Percentiles rank a stretch among this genome's conserved stretches.
Conservation (phyloP, 192 early-diverging fungal genomes). For the Coemansia sp. region DNA sequence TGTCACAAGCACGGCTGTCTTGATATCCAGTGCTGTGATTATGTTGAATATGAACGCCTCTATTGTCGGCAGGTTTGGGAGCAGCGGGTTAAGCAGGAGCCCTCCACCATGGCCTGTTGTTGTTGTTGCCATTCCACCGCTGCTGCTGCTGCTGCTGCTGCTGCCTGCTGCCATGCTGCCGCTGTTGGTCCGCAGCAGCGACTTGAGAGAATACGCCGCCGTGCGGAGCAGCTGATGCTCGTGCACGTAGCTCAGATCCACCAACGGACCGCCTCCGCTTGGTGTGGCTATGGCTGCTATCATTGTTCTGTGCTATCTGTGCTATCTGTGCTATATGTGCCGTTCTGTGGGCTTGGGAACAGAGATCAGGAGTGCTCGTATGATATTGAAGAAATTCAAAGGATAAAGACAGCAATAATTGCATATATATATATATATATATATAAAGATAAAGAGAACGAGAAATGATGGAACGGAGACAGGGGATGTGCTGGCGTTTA, state of each 20-base stretch:
- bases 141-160: slow-evolving; percentile 7
- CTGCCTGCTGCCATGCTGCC: no score
- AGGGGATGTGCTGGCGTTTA: no score
- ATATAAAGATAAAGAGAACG: no score
- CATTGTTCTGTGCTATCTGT: background rate
- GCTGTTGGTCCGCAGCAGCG: slow-evolving; percentile 32
- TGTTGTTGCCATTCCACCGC: background rate
- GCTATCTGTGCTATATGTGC: background rate
- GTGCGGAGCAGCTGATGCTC: slow-evolving; percentile 39
- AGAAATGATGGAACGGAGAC: no score
- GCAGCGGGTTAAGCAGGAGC: slow-evolving; percentile 5
- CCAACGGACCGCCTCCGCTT: background rate
- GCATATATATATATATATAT: no score
- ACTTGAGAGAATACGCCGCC: slow-evolving; percentile 36
- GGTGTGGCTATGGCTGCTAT: slow-evolving; percentile 18
- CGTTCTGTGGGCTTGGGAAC: background rate
- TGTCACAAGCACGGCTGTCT: slow-evolving; percentile 55
- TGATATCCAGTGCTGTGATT: slow-evolving; percentile 30
- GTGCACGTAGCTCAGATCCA: slow-evolving; percentile 14
- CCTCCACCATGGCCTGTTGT: background rate
- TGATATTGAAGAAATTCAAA: no score
- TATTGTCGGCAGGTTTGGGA: slow-evolving; percentile 31
- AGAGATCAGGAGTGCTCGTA: background rate
- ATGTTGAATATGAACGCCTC: slow-evolving; percentile 44
- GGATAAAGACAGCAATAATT: no score